Evolutionary conservation across 768 basidiomycete genomes (phyloP).

Genomic region (Lactarius deliciosus): DNA sequence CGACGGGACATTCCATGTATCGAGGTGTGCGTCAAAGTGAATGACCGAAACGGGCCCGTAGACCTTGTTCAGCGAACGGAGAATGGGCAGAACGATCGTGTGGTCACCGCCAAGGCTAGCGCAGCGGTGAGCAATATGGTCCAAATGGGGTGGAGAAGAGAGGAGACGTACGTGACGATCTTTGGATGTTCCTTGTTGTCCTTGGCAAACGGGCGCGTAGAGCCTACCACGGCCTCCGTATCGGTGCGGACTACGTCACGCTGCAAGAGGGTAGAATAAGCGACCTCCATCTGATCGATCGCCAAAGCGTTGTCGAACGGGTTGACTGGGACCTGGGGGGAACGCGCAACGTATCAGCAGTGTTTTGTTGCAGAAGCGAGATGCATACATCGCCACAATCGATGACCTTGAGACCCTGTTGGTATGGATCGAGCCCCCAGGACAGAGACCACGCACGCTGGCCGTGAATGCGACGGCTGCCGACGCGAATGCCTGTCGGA

Average conservation of each 20-base stretch:
- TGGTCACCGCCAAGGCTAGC: slow-evolving; percentile 73
- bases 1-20: slow-evolving; percentile 50
- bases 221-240: slow-evolving; percentile 24
- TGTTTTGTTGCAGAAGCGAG: not conserved
- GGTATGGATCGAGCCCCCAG: slow-evolving; percentile 72
- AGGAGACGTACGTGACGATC: slow-evolving; percentile 53
- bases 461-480: slow-evolving; percentile 64
- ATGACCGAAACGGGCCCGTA: slow-evolving; percentile 84
- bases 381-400: slow-evolving; percentile 78
- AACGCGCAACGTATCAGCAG: not conserved
- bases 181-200: slow-evolving; percentile 70
- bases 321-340: slow-evolving; percentile 61
- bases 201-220: slow-evolving; percentile 43
- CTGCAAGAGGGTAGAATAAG: slow-evolving; percentile 73
- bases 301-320: slow-evolving; percentile 85
- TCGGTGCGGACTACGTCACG: slow-evolving; percentile 43
- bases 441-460: slow-evolving; percentile 64
- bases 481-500: slow-evolving; percentile 80
- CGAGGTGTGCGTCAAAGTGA: slow-evolving; percentile 79
- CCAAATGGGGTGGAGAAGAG: not conserved
- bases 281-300: slow-evolving; percentile 83
- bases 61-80: slow-evolving; percentile 72
- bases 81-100: slow-evolving; percentile 83
- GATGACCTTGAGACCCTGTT: slow-evolving; percentile 54
- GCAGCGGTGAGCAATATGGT: not conserved